A percentile compares a stretch with the other conserved stretches of the same genome.
Conservation (phyloP, 257 asterid species). For the Solanum sitiens region DNA sequence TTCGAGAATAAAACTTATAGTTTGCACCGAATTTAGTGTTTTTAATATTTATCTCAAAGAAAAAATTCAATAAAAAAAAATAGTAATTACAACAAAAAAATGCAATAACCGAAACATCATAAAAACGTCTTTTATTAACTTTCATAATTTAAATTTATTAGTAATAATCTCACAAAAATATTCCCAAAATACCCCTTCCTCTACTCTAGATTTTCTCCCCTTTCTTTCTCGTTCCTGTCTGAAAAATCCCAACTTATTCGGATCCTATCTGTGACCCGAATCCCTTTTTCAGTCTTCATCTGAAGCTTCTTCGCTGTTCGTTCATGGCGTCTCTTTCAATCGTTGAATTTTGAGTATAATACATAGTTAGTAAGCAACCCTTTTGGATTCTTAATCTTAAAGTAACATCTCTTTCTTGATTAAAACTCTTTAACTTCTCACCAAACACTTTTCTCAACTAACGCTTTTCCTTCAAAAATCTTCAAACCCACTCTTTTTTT, state of each 20-base stretch:
- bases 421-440: not conserved
- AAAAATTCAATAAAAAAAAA: no score
- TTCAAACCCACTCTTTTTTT: not conserved
- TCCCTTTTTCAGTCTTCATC: not conserved
- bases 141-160: not conserved
- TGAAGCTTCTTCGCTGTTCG: not conserved
- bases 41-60: no score
- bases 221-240: not conserved
- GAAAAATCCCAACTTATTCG: not conserved
- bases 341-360: not conserved
- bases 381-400: not conserved
- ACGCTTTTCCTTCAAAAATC: not conserved
- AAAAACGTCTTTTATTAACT: not conserved
- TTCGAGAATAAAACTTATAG: no score
- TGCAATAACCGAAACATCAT: not conserved
- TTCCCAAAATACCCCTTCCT: not conserved
- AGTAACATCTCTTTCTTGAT: not conserved
- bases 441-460: not conserved
- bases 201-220: not conserved
- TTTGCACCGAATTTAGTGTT: accelerated
- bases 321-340: not conserved
- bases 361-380: not conserved
- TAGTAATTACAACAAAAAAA: not conserved
- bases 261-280: not conserved
- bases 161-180: not conserved